Evolutionary conservation across 2,329 filamentous ascomycete genomes (phyloP), one percentile per base, ranked within the genome.

Genomic region (Monosporascus sp.): DNA sequence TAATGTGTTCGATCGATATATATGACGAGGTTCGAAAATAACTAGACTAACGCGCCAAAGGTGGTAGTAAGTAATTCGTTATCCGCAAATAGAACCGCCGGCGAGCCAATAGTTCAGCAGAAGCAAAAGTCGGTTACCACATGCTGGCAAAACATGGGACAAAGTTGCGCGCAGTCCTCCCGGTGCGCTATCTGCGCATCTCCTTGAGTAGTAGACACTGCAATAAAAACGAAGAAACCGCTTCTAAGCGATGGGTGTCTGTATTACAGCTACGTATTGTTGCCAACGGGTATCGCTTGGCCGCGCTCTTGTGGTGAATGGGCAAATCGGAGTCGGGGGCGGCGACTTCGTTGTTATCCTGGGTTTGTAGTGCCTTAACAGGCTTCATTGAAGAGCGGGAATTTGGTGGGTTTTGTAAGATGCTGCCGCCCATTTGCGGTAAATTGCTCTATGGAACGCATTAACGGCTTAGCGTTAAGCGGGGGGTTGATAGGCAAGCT

Each of bases 391-490:
- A 51, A 25, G 38, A 47, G 58, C 57, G 57, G 56, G 49, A 50
- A 44, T 51, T 49, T 11, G 53, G 51, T 54, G 51, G 52, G 55
- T 57, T 54, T 58, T 55, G 57, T 55, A 60, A 60, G 58, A 34
- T 14, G 39, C 18, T 58, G 57, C 56, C 56, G 57, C 56, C 54
- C 57, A 60, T 57, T 57, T 57, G 57, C 57, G 57, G 57, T 58
- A 58, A 58, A 60, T 60, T 60, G 54, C 44, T 42, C 56, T 54
- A 60, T 56, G 57, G 57, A 57, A 49, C 53, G 53, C 53, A 54
- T 54, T 41, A 54, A 49, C 22, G 41, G 53, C 27, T 31, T 42
- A 42, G 39, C 18, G 39, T 22, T 20, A 42, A 42, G 17, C 18
- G 39, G 39, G 39, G 39, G 39, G 37, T 18, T 18, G 39, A 42